Percentiles rank a stretch among this genome's conserved stretches.
Conservation (phyloP, 2,329 filamentous ascomycete species). For the Fusarium humuli region DNA sequence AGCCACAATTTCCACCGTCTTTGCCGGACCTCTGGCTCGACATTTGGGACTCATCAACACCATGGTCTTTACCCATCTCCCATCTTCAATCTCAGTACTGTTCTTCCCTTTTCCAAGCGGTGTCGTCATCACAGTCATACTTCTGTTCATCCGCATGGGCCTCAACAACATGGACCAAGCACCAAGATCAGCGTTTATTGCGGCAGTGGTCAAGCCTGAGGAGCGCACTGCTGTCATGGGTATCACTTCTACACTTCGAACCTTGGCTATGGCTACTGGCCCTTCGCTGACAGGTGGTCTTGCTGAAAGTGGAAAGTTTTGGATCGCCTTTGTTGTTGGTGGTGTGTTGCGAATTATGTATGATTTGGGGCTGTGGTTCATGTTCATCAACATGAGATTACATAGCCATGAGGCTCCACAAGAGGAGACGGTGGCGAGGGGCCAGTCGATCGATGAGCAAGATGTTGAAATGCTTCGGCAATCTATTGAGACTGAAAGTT, state of each 20-base stretch:
- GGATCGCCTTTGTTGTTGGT: slow-evolving; percentile 71
- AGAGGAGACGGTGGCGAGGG: not conserved
- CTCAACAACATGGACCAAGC: slow-evolving; percentile 78
- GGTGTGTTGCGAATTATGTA: slow-evolving; percentile 66
- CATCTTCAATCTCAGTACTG: slow-evolving; percentile 70
- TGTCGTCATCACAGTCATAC: slow-evolving; percentile 63
- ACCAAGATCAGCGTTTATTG: slow-evolving; percentile 73
- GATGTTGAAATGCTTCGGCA: slow-evolving; percentile 16
- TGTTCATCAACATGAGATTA: slow-evolving; percentile 70
- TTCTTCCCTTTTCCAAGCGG: slow-evolving; percentile 67
- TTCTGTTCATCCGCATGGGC: slow-evolving; percentile 70
- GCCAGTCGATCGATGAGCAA: slow-evolving; percentile 28
- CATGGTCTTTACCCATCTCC: slow-evolving; percentile 72
- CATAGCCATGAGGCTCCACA: slow-evolving; percentile 55
- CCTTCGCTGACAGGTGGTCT: slow-evolving; percentile 67
- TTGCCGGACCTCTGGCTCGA: slow-evolving; percentile 68
- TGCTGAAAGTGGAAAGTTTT: slow-evolving; percentile 65
- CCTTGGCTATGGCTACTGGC: slow-evolving; percentile 66
- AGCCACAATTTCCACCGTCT: slow-evolving; percentile 64
- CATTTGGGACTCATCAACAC: slow-evolving; percentile 72
- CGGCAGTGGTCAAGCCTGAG: slow-evolving; percentile 71
- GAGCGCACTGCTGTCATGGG: slow-evolving; percentile 79
- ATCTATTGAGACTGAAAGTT: slow-evolving; percentile 1
- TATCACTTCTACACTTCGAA: slow-evolving; percentile 71
- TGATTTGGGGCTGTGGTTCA: slow-evolving; percentile 67